Base-by-base conservation (phyloP, 2,329 filamentous ascomycete genomes). In the Colletotrichum truncatum region DNA sequence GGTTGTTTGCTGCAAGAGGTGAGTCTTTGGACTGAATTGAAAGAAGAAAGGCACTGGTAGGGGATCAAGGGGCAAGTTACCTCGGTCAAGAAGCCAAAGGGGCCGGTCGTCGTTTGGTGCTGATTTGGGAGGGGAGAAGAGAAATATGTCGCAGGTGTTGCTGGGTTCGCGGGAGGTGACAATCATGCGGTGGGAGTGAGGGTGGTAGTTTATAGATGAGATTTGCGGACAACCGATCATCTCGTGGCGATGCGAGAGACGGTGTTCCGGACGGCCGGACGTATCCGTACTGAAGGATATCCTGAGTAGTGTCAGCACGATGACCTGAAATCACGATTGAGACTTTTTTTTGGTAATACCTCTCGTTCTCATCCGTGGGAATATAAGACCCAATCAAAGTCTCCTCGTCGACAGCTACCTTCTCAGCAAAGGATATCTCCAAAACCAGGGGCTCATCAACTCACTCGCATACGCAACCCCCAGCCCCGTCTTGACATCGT, bases 161-260 rank as follows among this genome's bases (percentile, higher is more conserved):
- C 70, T 73, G 3, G 77, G 75, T 14, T 74, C 71, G 1, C 77
- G 72, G 6, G 81, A 81, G 4, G 83, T 81, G 28, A 84, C 57
- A 5, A 86, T 71, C 4, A 86, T 71, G 38, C 72, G 78, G 60
- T 80, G 74, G 2, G 79, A 79, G 5, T 78, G 73, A 4, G 73
- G 69, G 56, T 85, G 81, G 57, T 84, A 85, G 60, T 79, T 78
- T 68, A 87, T 80, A 5, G 82, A 82, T 8, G 82, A 82, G 55
- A 84, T 76, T 41, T 81, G 74, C 6, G 74, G 73, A 12, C 76
- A 74, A n/a, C 71, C 70, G n/a, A 81, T 70, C 72, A 78, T 73
- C 67, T 83, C 80, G 3, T 70, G 72, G 57, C 51, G 72, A 43
- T 28, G 32, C 48, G 21, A 60, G 8, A 67, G 53, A 9, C 64